Percentiles rank a stretch among this genome's conserved stretches.
Conservation (phyloP, 2,329 filamentous ascomycete species). For the Phialemoniopsis sp. region DNA sequence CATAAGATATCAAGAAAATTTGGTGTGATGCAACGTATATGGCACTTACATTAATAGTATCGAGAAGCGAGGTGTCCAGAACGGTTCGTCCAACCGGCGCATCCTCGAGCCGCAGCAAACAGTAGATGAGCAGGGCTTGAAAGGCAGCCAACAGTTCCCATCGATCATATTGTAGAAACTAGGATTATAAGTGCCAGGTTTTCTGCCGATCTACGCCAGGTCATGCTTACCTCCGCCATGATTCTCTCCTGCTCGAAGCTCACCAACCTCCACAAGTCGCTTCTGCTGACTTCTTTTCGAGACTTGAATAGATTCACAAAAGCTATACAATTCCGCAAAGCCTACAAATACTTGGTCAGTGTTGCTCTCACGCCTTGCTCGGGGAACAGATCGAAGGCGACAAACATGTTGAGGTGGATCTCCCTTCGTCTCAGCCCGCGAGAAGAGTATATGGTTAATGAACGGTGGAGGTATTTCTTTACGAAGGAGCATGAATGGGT, state of each 20-base stretch:
- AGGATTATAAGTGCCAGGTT: too few species aligned
- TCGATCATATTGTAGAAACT: slow-evolving; percentile 7
- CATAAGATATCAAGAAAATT: too few species aligned
- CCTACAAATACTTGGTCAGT: neutral
- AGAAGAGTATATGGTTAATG: slow-evolving; percentile 4
- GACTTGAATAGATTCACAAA: slow-evolving; percentile 6
- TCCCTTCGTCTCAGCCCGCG: neutral
- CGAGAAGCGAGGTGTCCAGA: slow-evolving; percentile 3
- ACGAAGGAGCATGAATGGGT: slow-evolving; percentile 9
- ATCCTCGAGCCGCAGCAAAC: slow-evolving; percentile 8
- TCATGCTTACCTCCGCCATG: slow-evolving; percentile 2
- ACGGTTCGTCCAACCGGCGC: slow-evolving; percentile 3
- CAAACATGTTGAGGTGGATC: neutral
- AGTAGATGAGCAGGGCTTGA: slow-evolving; percentile 11
- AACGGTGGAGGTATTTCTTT: slow-evolving; percentile 8
- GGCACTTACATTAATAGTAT: slow-evolving; percentile 3
- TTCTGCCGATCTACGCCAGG: too few species aligned
- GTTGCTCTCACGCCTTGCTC: too few species aligned
- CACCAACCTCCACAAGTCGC: slow-evolving; percentile 5
- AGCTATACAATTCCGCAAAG: slow-evolving; percentile 1
- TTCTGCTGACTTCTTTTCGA: slow-evolving; percentile 5
- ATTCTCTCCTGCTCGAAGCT: slow-evolving; percentile 5
- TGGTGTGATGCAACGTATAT: too few species aligned
- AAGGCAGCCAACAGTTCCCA: slow-evolving; percentile 10
- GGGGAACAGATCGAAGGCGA: too few species aligned